Conservation (phyloP, 208 protist genomes). For the Herpetomonas samuelpessoai region DNA sequence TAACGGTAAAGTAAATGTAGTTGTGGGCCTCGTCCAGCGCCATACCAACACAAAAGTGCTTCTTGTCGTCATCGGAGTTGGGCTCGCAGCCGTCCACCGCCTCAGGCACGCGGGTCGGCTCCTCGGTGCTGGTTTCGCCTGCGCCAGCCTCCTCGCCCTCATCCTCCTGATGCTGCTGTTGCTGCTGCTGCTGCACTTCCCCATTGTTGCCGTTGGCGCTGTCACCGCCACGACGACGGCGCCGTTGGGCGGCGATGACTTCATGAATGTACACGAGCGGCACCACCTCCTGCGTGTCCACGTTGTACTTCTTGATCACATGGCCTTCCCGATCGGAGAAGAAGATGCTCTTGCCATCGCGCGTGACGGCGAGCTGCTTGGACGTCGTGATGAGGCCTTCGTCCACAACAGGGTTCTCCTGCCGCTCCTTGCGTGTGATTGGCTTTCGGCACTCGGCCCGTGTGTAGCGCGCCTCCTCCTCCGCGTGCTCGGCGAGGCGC, state of each 20-base stretch:
- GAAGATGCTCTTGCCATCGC: constrained; percentile 28
- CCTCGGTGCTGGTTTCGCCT: constrained; percentile 5
- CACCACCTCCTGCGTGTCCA: constrained; percentile 32
- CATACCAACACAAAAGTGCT: constrained; percentile 39
- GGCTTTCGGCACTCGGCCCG: background rate
- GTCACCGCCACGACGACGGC: too few species aligned
- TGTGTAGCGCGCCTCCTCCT: constrained; percentile 10
- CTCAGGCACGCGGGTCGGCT: constrained; percentile 8
- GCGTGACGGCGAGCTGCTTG: constrained; percentile 32
- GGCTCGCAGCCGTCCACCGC: too few species aligned
- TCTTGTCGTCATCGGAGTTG: constrained; percentile 29
- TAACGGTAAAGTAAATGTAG: constrained; percentile 39
- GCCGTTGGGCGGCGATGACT: too few species aligned
- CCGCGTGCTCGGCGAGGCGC: too few species aligned
- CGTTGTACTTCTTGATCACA: constrained; percentile 45
- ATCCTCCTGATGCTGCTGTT: too few species aligned
- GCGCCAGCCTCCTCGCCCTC: too few species aligned
- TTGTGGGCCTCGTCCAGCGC: constrained; percentile 36
- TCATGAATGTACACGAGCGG: constrained; percentile 34
- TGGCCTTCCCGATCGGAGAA: constrained; percentile 51
- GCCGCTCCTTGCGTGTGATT: constrained; percentile 7
- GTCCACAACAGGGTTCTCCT: background rate
- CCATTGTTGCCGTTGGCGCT: constrained; percentile 15
- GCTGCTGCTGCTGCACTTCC: too few species aligned
- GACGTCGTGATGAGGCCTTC: constrained; percentile 32